Base-by-base conservation (phyloP, 805 yeast species). In the Metschnikowia sp. region DNA sequence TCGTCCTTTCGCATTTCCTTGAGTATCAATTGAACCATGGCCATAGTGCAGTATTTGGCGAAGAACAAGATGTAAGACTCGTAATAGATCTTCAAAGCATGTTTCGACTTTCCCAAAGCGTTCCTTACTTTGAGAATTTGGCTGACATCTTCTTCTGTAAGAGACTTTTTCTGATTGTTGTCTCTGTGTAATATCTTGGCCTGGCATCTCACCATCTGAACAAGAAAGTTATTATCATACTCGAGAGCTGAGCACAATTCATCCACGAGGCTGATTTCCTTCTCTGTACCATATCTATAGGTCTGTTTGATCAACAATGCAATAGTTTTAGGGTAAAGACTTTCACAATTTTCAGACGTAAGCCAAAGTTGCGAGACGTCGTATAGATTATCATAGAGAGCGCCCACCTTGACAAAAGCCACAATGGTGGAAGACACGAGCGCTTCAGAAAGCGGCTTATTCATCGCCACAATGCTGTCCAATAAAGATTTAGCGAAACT, bases 331-430 rank as follows among this genome's bases (percentile, higher is more conserved):
- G 65, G 65, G 28, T 59, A 53, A 2, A 70, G 66, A 13, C 56
- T 44, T 18, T 53, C 59, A 36, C 59, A 51, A 38, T 56, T 59
- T 6, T 56, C 51, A 1, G 58, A 42, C 7, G 50, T 42, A 13
- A 51, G 51, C 77, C 77, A 72, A 8, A 53, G 44, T 13, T 58
- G 54, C 32, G 64, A 51, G 3, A 64, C 39, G 7, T 44, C 53
- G 7, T 50, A 42, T 18, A 65, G 22, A 36, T 67, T 64, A 31
- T 68, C 74, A 47, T 68, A 68, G 13, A 70, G 43, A 1, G 71
- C 58, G 34, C 61, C 69, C 4, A 57, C 60, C 35, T 57, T 51
- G 11, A 62, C 51, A 36, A 68, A 55, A 42, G 60, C 60, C 18
- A 42, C 43, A 8, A 69, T 44, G 8, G 65, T 54, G 2, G 64